Conservation (phyloP, 2,329 filamentous ascomycete genomes). For the Tympanopsis confertula region DNA sequence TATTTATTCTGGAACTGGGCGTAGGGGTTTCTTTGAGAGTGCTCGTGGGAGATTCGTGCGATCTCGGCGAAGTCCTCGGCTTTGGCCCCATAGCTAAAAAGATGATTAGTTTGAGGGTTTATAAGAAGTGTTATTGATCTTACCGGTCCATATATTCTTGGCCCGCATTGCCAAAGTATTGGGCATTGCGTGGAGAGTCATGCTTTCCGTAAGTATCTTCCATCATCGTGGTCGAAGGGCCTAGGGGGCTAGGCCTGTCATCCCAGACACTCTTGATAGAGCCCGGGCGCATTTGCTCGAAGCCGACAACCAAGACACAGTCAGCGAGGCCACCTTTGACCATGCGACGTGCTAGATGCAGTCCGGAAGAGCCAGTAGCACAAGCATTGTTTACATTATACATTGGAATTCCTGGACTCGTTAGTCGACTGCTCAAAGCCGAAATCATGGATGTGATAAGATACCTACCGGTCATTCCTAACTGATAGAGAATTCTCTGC, state of each 20-base stretch:
- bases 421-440: too few relatives aligned
- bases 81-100: conserved; percentile 8
- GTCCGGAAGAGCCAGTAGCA: conserved; percentile 9
- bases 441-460: too few relatives aligned
- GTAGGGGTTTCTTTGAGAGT: conserved; percentile 9
- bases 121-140: too few relatives aligned
- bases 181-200: conserved; percentile 7
- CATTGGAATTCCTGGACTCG: conserved; percentile 11
- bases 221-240: conserved; percentile 5
- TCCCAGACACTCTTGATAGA: conserved; percentile 6
- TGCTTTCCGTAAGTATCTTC: conserved; percentile 6
- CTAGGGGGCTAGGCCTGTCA: conserved; percentile 7
- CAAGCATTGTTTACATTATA: conserved; percentile 13
- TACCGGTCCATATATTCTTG: conserved; percentile 11
- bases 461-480: conserved; percentile 12
- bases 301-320: conserved; percentile 11
- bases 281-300: conserved; percentile 12
- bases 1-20: conserved; percentile 10
- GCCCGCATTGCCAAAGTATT: conserved; percentile 9
- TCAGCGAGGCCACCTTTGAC: conserved; percentile 8
- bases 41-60: conserved; percentile 9
- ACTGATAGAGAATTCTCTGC: conserved; percentile 13
- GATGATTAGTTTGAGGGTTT: too few relatives aligned
- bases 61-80: conserved; percentile 9
- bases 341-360: conserved; percentile 9